Evolutionary conservation across 1,284 basidiomycete genomes (phyloP).

Genomic region (Ustilago crameri): DNA sequence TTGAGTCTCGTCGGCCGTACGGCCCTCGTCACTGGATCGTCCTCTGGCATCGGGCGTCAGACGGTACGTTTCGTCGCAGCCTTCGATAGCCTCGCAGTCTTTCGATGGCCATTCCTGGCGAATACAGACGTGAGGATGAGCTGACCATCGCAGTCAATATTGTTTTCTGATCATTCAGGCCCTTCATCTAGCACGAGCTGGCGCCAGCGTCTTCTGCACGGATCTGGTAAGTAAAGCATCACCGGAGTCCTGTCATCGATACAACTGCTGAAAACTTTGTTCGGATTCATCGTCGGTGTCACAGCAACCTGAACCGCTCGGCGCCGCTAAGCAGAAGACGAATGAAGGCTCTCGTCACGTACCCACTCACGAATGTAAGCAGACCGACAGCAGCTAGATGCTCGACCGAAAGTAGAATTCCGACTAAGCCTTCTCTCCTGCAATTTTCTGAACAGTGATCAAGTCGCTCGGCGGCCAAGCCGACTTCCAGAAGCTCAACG

Average conservation of each 20-base stretch:
- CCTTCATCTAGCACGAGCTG: slow-evolving; percentile 27
- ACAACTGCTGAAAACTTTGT: not conserved
- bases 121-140: too few relatives aligned
- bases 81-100: too few relatives aligned
- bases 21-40: slow-evolving; percentile 44
- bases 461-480: slow-evolving; percentile 34
- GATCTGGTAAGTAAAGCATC: slow-evolving; percentile 13
- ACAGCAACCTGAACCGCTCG: slow-evolving; percentile 34
- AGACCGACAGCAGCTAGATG: not conserved
- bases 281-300: not conserved
- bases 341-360: slow-evolving; percentile 25
- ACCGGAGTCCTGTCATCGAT: not conserved
- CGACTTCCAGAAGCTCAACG: slow-evolving; percentile 45
- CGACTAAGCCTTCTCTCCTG: not conserved
- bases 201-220: slow-evolving; percentile 42
- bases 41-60: slow-evolving; percentile 44
- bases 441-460: slow-evolving; percentile 23
- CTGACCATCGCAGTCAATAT: not conserved
- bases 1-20: slow-evolving; percentile 44
- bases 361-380: slow-evolving; percentile 32
- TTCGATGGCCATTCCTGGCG: too few relatives aligned
- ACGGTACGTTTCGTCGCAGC: not conserved
- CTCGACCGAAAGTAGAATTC: not conserved
- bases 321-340: slow-evolving; percentile 5
- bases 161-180: not conserved